Conservation (phyloP, 208 protist species). For the Acanthamoeba castellanii region DNA sequence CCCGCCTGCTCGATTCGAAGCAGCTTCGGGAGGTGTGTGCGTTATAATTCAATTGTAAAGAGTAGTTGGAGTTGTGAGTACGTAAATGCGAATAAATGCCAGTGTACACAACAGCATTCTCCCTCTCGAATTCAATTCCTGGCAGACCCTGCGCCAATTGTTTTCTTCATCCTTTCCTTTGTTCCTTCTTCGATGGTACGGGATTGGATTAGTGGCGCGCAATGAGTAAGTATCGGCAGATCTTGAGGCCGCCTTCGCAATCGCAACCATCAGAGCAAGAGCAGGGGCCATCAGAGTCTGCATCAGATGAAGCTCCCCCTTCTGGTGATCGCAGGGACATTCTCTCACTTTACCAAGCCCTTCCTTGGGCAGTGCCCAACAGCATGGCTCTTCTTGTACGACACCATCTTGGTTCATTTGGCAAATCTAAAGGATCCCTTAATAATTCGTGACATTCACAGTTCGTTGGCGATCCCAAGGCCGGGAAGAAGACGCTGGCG, state of each 20-base stretch:
- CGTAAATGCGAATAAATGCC: too few species aligned
- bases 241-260: background rate
- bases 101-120: too few species aligned
- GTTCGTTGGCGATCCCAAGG: conserved; percentile 44
- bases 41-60: too few species aligned
- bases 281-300: background rate
- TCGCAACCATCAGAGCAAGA: background rate
- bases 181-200: background rate
- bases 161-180: background rate
- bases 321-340: background rate
- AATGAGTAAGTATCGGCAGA: conserved; percentile 36
- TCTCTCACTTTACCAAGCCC: background rate
- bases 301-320: background rate
- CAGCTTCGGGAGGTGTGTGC: too few species aligned
- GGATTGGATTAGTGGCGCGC: too few species aligned
- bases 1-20: too few species aligned
- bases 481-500: conserved; percentile 47
- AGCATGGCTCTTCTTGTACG: conserved; percentile 25
- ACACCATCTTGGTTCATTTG: background rate
- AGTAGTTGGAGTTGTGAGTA: too few species aligned
- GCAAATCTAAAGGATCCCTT: background rate
- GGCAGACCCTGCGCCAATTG: background rate
- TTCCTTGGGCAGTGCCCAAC: conserved; percentile 11
- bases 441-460: background rate
- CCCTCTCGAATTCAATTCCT: too few species aligned